Evolutionary conservation across 140 eudicot genomes (phyloP).

Genomic region (Anethum foeniculum): DNA sequence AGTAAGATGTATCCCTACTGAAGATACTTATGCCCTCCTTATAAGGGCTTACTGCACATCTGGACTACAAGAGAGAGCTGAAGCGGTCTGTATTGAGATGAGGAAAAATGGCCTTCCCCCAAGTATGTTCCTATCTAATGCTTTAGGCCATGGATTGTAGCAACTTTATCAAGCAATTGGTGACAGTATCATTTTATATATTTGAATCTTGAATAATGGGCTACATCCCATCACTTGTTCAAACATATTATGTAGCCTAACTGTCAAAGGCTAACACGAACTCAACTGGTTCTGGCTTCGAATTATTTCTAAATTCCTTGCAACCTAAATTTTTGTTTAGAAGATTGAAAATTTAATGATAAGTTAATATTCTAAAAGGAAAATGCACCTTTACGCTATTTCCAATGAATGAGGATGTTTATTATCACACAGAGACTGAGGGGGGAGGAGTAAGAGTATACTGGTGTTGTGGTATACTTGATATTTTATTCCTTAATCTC

Average conservation of each 20-base stretch:
- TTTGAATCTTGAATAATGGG: no score
- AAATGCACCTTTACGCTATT: neutral
- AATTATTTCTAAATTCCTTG: neutral
- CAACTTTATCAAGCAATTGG: neutral
- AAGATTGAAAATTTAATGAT: neutral
- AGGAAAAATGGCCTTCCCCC: constrained; percentile 50
- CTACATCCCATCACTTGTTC: neutral
- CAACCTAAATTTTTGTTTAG: neutral
- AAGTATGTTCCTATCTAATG: constrained; percentile 38
- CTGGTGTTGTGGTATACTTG: neutral
- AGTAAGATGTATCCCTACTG: constrained; percentile 76
- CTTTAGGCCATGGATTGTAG: neutral
- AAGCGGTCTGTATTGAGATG: constrained; percentile 79
- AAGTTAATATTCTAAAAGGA: neutral
- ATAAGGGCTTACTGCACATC: constrained; percentile 62
- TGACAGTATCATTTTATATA: no score
- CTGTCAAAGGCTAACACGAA: neutral
- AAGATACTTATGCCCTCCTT: constrained; percentile 90
- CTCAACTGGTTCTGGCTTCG: neutral
- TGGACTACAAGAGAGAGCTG: constrained; percentile 68
- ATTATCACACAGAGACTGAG: neutral
- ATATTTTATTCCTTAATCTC: neutral
- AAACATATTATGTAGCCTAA: neutral
- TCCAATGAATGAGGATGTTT: neutral
- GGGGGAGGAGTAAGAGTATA: neutral